Conservation (phyloP, 2,329 filamentous ascomycete species). For the Ustilaginoidea virens region DNA sequence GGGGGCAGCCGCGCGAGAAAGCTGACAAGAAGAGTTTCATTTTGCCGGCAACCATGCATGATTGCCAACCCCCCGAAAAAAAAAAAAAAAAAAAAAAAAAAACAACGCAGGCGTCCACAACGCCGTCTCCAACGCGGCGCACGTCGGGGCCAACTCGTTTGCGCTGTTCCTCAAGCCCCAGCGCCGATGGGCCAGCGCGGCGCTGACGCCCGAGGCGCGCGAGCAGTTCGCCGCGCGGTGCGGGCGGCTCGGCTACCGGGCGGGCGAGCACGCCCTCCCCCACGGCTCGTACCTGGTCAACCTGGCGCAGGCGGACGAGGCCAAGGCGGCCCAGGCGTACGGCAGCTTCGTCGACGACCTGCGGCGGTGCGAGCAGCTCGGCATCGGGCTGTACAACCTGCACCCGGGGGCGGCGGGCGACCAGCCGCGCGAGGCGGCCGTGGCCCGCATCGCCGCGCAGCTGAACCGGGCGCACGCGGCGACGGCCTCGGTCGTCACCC, state of each 20-base stretch:
- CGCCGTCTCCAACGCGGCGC: constrained; percentile 57
- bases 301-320: constrained; percentile 66
- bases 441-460: constrained; percentile 63
- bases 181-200: constrained; percentile 81
- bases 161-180: constrained; percentile 94
- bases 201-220: constrained; percentile 51
- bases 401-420: constrained; percentile 77
- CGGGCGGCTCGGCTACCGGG: constrained; percentile 54
- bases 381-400: constrained; percentile 93
- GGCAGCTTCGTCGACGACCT: constrained; percentile 78
- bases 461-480: constrained; percentile 70
- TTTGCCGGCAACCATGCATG: too few species aligned
- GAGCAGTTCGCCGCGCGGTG: constrained; percentile 56
- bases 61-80: too few species aligned
- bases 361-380: constrained; percentile 66
- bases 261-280: constrained; percentile 60
- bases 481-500: constrained; percentile 60
- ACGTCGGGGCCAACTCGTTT: constrained; percentile 84
- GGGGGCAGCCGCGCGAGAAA: too few species aligned
- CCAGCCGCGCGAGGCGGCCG: constrained; percentile 49
- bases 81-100: too few species aligned
- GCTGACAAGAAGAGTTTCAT: too few species aligned
- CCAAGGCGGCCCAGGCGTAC: constrained; percentile 77
- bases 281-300: constrained; percentile 97
- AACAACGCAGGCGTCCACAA: constrained; percentile 68